These are phyloP conservation scores for Populus nigra DNA, from an alignment of 345 rosid species.

Conservation along the genomic window DNA sequence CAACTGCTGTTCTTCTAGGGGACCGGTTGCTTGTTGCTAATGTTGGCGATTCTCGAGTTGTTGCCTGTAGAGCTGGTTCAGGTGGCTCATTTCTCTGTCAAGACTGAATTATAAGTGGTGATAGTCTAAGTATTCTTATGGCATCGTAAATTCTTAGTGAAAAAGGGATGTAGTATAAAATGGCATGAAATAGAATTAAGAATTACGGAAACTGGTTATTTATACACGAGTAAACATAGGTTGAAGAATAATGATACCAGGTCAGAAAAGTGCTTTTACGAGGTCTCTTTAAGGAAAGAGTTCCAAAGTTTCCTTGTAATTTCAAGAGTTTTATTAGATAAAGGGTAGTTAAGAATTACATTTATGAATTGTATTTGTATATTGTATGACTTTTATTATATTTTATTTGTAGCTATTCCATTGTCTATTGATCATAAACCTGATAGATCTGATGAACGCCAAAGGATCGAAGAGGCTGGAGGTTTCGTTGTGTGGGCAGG, in stretches of 20 bases:
- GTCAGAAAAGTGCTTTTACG: not conserved
- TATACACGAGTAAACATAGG: too few relatives aligned
- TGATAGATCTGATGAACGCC: slow-evolving; percentile 49
- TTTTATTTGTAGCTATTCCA: slow-evolving; percentile 35
- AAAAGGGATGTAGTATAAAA: not conserved
- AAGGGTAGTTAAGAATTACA: not conserved
- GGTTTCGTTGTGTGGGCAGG: slow-evolving; percentile 56
- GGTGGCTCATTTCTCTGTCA: slow-evolving; percentile 26
- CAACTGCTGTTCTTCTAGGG: slow-evolving; percentile 51
- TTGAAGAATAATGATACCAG: not conserved
- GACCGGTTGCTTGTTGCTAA: slow-evolving; percentile 54
- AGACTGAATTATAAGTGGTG: too few relatives aligned
- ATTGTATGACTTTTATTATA: not conserved
- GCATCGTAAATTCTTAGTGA: not conserved
- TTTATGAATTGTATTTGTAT: not conserved
- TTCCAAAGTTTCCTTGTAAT: slow-evolving; percentile 1
- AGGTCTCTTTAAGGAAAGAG: not conserved
- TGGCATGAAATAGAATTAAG: too few relatives aligned
- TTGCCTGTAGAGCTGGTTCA: slow-evolving; percentile 48
- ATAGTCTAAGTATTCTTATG: not conserved
- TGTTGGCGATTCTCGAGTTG: slow-evolving; percentile 69
- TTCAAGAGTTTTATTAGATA: not conserved
- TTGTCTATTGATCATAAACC: slow-evolving; percentile 51
- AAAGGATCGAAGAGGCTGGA: slow-evolving; percentile 51
- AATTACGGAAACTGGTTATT: too few relatives aligned